phyloP scores from a whole-genome alignment of 805 yeast species.

The Ogataea haglerorum region DNA sequence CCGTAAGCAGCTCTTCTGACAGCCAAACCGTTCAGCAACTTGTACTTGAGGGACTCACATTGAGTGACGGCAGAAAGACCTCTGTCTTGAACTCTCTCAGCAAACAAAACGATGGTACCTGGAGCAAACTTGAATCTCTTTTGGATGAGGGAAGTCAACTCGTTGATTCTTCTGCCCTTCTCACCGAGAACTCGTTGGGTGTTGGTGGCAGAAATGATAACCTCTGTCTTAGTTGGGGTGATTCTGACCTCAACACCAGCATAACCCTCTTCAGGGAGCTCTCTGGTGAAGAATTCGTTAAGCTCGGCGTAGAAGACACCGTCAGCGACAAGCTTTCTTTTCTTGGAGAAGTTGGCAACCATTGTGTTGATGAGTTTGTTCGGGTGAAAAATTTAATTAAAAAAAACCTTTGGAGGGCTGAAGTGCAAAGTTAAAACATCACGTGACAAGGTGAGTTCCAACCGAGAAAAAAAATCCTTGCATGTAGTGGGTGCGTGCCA shows the following conservation, averaged over 20 bases:
- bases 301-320: slow-evolving; percentile 99
- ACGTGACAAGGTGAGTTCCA: neutral
- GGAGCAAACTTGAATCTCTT: slow-evolving; percentile 97
- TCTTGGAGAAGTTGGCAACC: slow-evolving; percentile 74
- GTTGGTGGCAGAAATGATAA: slow-evolving; percentile 98
- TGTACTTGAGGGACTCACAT: slow-evolving; percentile 98
- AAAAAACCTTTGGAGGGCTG: slow-evolving; percentile 1
- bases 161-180: slow-evolving; percentile 99
- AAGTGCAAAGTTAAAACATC: slow-evolving; percentile 1
- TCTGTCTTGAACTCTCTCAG: slow-evolving; percentile 99
- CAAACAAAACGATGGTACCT: slow-evolving; percentile 90
- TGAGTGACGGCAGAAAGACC: slow-evolving; percentile 99
- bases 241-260: slow-evolving; percentile 99
- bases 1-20: slow-evolving; percentile 99
- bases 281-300: slow-evolving; percentile 99
- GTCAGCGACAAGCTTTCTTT: slow-evolving; percentile 99
- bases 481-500: neutral
- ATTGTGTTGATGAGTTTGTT: slow-evolving; percentile 20
- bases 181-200: slow-evolving; percentile 98
- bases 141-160: slow-evolving; percentile 94
- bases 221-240: slow-evolving; percentile 97
- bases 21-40: slow-evolving; percentile 97
- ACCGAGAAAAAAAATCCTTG: neutral
- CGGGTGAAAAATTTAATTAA: slow-evolving; percentile 5
- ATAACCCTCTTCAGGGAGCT: slow-evolving; percentile 99